Evolutionary conservation across 164 flowering plant species (phyloP), one percentile per base, ranked within the genome.

Genomic region (Vitis rotundifolia): DNA sequence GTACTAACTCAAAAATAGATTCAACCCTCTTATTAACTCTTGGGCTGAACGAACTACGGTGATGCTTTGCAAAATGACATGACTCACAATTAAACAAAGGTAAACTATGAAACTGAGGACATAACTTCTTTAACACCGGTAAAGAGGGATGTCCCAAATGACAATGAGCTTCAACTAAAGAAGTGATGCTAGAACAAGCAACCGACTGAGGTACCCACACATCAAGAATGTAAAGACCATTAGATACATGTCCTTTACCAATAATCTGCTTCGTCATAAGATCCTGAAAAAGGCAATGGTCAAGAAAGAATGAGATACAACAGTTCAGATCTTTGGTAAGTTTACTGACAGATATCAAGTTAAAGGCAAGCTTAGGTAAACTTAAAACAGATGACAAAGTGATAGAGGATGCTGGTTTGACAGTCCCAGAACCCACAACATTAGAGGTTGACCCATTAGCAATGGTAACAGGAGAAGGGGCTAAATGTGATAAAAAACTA

Each of bases 81-180:
- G 22, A 19, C 1, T 19, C 22, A 19, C 22, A 19, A 19, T 19
- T 19, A 19, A 19, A 19, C 1, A 1, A 19, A 19, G 22, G 22
- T 19, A 19, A 19, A 31, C 44, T 31, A 31, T 3, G 6, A 31
- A 31, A 31, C 6, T 31, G 44, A 31, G 44, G 44, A 31, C 22
- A 31, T 3, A 31, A 31, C 6, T 31, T 31, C 4, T 31, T 31
- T 6, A 9, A 48, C 11, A 12, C 22, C 1, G 7, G 19, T 9
- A 67, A 60, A 56, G 50, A 67, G 1, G 61, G 69, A 67, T 67
- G 69, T 8, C 69, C 69, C 51, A 67, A 67, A 3, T n/a, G 69
- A 67, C 61, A 67, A 31, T 55, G 69, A 11, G 14, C 28, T 55
- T 28, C 12, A 55, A 55, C 9, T 10, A 52, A 19, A 29, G 61